Evolutionary conservation across 176 grass and related monocot species (phyloP), one percentile per base, ranked within the genome.

Genomic region (Hsuehochloa calcarea): DNA sequence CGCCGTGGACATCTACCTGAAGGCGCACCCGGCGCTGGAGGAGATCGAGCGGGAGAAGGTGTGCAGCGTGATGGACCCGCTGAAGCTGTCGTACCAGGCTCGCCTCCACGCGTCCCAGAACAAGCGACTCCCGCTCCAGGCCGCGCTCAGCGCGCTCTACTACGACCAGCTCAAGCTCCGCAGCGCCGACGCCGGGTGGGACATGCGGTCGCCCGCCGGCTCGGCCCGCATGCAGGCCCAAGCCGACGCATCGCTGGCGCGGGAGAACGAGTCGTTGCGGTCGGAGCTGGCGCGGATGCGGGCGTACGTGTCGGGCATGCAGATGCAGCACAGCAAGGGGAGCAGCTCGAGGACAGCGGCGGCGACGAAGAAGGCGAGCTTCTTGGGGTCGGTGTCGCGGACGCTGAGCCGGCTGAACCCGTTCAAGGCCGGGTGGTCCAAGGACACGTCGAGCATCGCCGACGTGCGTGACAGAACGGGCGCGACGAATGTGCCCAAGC

Each of bases 11-110:
- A 85, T 94, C 67, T 94, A 97, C 84, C 90, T 94, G 4, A 94
- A 97, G 90, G 90, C 90, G 26, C 95, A 97, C 70, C 77, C 90
- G 3, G 64, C 16, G 22, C 69, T 97, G 39, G 92, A 92, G 17
- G 95, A 97, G 88, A 88, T 97, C 75, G 90, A 93, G 65, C 90
- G 90, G 72, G 95, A 97, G 89, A 97, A 97, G 70, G 84, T 93
- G 64, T 97, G 95, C 86, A 90, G 90, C 72, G 92, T 97, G 49
- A 88, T 97, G 90, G 95, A 97, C 75, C 90, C 92, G 19, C 92
- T 94, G 4, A 87, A 78, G 85, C 88, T 97, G 0, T 80, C 95
- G 3, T 82, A 90, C 88, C 85, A 91, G 78, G 92, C 92, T 8
- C 90, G 95, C 13, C 65, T 94, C 31, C 95, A 97, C 68, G 92